Conservation (phyloP, 169 alveolate species). For the Plasmodium sp. region DNA sequence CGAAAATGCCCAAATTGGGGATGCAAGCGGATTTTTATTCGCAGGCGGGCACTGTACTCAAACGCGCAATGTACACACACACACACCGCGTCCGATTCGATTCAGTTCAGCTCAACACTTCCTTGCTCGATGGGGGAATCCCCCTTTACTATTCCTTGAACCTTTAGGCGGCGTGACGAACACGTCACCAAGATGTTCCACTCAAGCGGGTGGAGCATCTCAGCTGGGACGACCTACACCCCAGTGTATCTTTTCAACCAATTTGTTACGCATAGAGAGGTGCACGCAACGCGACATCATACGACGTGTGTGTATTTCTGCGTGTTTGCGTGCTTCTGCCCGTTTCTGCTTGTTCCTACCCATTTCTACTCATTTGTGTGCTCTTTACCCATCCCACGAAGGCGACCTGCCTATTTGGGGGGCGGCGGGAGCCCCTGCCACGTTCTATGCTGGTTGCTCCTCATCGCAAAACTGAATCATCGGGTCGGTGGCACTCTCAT, state of each 20-base stretch:
- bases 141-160: neutral
- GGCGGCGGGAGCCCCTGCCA: neutral
- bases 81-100: neutral
- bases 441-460: constrained; percentile 21
- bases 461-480: constrained; percentile 68
- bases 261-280: neutral
- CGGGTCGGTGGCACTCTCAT: constrained; percentile 55
- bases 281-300: neutral
- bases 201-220: neutral
- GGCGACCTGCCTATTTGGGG: neutral
- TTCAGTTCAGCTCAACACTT: neutral
- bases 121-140: neutral
- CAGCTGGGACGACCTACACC: neutral
- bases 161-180: neutral
- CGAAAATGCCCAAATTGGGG: neutral
- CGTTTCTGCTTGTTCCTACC: neutral
- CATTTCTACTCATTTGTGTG: neutral
- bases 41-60: too few species aligned
- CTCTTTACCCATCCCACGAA: neutral
- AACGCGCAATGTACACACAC: neutral
- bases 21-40: neutral
- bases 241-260: neutral
- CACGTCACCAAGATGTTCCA: neutral
- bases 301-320: neutral
- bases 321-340: neutral